Base-by-base conservation (phyloP, 345 rosid genomes). In the Salix purpurea region DNA sequence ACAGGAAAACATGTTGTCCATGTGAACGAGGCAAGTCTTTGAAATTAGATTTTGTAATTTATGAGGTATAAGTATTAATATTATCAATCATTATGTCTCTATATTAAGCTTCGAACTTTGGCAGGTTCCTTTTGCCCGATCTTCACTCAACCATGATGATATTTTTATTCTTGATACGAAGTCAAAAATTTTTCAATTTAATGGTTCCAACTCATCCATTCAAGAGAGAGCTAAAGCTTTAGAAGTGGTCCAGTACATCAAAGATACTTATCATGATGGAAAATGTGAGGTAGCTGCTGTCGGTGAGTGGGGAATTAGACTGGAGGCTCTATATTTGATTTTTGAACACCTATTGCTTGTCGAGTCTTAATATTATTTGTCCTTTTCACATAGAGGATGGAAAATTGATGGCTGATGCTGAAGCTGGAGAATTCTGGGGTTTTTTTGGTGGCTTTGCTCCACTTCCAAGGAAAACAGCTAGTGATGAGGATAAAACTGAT, bases 371-470 rank as follows among this genome's bases (percentile, higher is more conserved):
- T 60, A 66, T 60, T 81, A 61, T 9, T 77, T 79, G 30, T 78
- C 24, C 60, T 46, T 66, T 78, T 78, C 40, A 61, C 79, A 76
- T 75, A 94, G 98, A 94, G 92, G 99, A 94, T 84, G 99, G 97
- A 75, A 94, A 85, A 82, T 83, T 96, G 87, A 96, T 96, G 99
- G 97, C 98, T 79, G 99, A 94, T 92, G 91, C 94, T 77, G 99
- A 94, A 80, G 86, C 93, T 84, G 98, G 99, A 76, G 99, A 96
- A 71, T 96, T 96, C 86, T 96, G 98, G 99, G 93, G 85, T 46
- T 80, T 92, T 60, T 96, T 96, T 83, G 99, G 99, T 81, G 99
- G 99, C 24, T 96, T 91, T 89, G 99, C 99, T 89, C 99, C 99
- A 71, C 97, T 96, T 80, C 91, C 97, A 42, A 88, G 94, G 85